phyloP scores from a whole-genome alignment of 1,284 basidiomycete genomes.

The Cystobasidium slooffiae region DNA sequence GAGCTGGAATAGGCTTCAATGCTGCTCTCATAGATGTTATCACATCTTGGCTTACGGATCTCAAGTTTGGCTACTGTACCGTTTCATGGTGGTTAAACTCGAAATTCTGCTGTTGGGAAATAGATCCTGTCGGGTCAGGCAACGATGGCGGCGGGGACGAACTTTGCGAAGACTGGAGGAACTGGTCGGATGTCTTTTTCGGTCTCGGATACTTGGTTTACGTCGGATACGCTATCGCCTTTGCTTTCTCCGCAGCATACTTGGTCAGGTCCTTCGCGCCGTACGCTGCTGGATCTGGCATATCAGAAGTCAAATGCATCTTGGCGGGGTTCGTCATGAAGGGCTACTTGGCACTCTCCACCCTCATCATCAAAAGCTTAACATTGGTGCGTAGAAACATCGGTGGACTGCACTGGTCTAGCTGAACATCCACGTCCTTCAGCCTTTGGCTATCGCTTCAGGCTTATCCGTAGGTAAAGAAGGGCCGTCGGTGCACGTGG shows the following conservation, averaged over 20 bases:
- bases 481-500: slow-evolving; percentile 96
- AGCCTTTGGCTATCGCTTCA: slow-evolving; percentile 97
- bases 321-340: slow-evolving; percentile 96
- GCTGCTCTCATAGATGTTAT: slow-evolving; percentile 93
- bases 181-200: slow-evolving; percentile 75
- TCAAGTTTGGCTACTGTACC: slow-evolving; percentile 94
- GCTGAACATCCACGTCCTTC: background rate
- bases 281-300: slow-evolving; percentile 96
- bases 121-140: slow-evolving; percentile 63
- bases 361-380: slow-evolving; percentile 87
- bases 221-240: slow-evolving; percentile 80
- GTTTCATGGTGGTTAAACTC: slow-evolving; percentile 99
- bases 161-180: slow-evolving; percentile 88
- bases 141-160: slow-evolving; percentile 66
- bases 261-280: slow-evolving; percentile 87
- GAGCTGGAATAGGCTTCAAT: slow-evolving; percentile 87
- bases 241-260: slow-evolving; percentile 82
- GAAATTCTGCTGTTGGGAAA: slow-evolving; percentile 98
- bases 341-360: slow-evolving; percentile 86
- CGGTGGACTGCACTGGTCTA: background rate
- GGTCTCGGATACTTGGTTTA: slow-evolving; percentile 80
- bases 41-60: slow-evolving; percentile 96
- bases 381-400: slow-evolving; percentile 70
- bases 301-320: slow-evolving; percentile 99
- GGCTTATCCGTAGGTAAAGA: slow-evolving; percentile 98